A percentile compares a stretch with the other conserved stretches of the same genome.
phyloP scores from a whole-genome alignment of 2,329 filamentous ascomycete genomes.

The Aulographum hederae region DNA sequence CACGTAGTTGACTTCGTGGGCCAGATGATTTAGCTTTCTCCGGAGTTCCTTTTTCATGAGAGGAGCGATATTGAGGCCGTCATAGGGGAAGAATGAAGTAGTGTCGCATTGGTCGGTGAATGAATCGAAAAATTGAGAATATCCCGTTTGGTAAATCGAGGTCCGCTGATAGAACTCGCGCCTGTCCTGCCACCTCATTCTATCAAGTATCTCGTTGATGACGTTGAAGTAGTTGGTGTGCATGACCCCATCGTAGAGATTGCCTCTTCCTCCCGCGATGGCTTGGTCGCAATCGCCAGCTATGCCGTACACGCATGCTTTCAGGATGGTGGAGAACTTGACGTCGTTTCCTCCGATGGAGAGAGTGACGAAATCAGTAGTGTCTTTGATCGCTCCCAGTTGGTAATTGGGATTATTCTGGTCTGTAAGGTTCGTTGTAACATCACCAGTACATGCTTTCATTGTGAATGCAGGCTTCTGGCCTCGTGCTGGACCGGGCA shows the following conservation, averaged over 20 bases:
- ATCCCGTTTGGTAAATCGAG: slow-evolving; percentile 3
- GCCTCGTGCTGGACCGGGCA: no score
- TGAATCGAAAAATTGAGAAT: slow-evolving; percentile 5
- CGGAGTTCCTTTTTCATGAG: no score
- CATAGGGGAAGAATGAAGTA: no score
- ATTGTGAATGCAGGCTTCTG: slow-evolving; percentile 1
- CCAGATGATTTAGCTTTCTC: no score
- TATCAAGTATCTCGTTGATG: not conserved
- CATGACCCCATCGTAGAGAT: no score
- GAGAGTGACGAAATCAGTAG: slow-evolving; percentile 4
- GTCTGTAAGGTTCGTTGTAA: slow-evolving; percentile 1
- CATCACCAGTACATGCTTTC: slow-evolving; percentile 3
- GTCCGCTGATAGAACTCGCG: not conserved
- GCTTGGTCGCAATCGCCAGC: no score
- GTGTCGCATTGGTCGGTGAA: no score
- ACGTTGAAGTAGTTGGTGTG: not conserved
- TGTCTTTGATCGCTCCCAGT: not conserved
- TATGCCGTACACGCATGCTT: slow-evolving; percentile 1
- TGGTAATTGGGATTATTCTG: slow-evolving; percentile 3
- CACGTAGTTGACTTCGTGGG: no score
- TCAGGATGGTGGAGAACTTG: slow-evolving; percentile 1
- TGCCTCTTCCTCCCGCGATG: no score
- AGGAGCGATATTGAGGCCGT: no score
- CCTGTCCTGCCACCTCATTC: not conserved
- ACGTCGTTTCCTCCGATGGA: slow-evolving; percentile 5